Conservation (phyloP, 2,329 filamentous ascomycete species). For the Neonectria ditissima region DNA sequence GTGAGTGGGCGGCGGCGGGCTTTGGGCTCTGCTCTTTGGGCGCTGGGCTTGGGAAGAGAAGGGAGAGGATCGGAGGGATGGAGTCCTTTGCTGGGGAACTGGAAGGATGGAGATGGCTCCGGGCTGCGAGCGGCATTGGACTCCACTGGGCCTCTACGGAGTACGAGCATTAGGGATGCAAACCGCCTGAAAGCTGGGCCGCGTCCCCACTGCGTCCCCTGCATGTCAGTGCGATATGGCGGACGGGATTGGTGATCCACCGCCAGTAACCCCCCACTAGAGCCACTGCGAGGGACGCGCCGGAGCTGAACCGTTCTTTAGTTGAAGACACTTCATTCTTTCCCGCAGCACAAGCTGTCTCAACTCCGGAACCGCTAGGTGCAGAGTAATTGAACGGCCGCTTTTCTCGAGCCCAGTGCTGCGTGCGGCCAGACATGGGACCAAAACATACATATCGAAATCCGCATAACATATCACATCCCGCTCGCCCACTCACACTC, state of each 20-base stretch:
- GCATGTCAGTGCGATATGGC: constrained; percentile 19
- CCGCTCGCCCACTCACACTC: constrained; percentile 1
- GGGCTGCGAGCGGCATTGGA: not conserved
- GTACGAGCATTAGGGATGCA: constrained; percentile 1
- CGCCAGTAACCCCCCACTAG: constrained; percentile 5
- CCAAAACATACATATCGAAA: constrained; percentile 3
- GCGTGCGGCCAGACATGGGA: not conserved
- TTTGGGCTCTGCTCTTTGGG: not conserved
- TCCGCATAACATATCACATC: not conserved
- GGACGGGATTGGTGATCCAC: constrained; percentile 17
- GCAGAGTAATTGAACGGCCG: too few relatives aligned
- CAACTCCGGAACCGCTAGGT: not conserved
- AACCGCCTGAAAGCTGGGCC: constrained; percentile 9
- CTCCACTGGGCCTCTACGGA: too few relatives aligned
- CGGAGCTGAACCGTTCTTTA: not conserved
- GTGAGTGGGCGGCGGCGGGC: not conserved
- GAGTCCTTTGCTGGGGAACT: constrained; percentile 29
- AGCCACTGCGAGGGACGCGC: constrained; percentile 17
- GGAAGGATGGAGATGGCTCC: constrained; percentile 11
- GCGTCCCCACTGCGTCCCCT: constrained; percentile 20
- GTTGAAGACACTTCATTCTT: constrained; percentile 3
- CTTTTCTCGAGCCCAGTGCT: not conserved
- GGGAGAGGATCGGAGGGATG: constrained; percentile 27
- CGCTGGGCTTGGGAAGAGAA: constrained; percentile 15
- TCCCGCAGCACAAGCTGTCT: not conserved